Base-by-base conservation (phyloP, 2,329 filamentous ascomycete species). In the Cordyceps pruinosa region DNA sequence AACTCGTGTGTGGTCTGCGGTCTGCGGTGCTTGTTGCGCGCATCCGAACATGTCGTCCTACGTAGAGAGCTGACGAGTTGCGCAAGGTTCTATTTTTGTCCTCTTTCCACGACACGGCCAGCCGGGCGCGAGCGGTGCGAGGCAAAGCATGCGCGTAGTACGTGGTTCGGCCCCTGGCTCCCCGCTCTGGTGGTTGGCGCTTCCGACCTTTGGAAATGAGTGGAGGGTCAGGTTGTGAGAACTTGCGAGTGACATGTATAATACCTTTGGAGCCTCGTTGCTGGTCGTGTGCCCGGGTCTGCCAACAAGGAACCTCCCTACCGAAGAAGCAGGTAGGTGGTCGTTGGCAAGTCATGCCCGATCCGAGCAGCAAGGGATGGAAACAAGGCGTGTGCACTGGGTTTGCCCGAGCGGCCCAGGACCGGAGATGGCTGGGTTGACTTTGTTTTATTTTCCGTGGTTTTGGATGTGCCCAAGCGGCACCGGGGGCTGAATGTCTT, bases 401-500 rank as follows among this genome's bases (percentile, higher is more conserved):
- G 50, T 44, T 45, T 44, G 30, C 50, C 50, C 5, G 41, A 45
- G 50, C 50, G 50, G 49, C 49, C 4, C 28, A 44, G 39, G 13
- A 23, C n/a, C 26, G 28, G 50, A 35, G 23, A 42, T 48, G 49
- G 32, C 48, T 41, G 13, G 25, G 21, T 52, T 45, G 28, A 21
- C 52, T 45, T 49, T 17, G 5, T 37, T 30, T 50, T 56, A 45
- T 51, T 56, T 55, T 25, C 34, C 37, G 42, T 39, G 28, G 26
- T 34, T 45, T 45, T 53, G 39, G 35, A 44, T 53, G 15, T 21
- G 39, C 50, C 50, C 50, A 53, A 45, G 39, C 50, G 50, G 39
- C 23, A 53, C 7, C 10, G 13, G 4, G 34, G 23, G 13, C 48
- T 17, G 46, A 15, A 34, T 32, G 15, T 23, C n/a, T n/a, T 41